Percentiles rank a stretch among this genome's conserved stretches.
Conservation (phyloP, 2,329 filamentous ascomycete species). For the Westerdykella aurantiaca region DNA sequence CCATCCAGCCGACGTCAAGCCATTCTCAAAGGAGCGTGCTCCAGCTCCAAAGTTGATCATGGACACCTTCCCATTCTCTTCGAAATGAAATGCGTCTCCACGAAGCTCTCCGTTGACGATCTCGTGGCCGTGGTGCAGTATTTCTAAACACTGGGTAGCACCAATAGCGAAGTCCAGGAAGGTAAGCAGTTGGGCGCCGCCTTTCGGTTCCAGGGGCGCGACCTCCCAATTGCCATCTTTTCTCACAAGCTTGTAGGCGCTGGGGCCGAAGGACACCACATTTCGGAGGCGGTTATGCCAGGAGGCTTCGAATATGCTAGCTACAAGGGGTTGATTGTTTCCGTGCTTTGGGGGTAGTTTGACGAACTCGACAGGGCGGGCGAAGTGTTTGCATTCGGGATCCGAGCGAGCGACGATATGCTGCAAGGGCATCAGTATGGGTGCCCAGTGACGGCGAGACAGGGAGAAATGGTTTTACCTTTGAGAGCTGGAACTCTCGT, state of each 20-base stretch:
- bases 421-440: conserved; percentile 3
- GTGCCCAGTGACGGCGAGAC: neutral
- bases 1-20: conserved; percentile 79
- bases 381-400: conserved; percentile 67
- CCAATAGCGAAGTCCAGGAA: conserved; percentile 92
- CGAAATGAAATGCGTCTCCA: conserved; percentile 86
- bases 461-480: conserved; percentile 22
- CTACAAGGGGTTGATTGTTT: conserved; percentile 64
- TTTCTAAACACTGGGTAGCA: conserved; percentile 76
- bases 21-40: conserved; percentile 82
- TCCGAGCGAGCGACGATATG: conserved; percentile 65
- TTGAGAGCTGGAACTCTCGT: conserved; percentile 77
- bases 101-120: conserved; percentile 88
- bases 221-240: conserved; percentile 14
- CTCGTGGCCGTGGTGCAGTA: conserved; percentile 82
- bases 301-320: conserved; percentile 74
- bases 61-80: conserved; percentile 66
- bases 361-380: conserved; percentile 73
- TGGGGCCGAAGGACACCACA: conserved; percentile 70
- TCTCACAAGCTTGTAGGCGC: conserved; percentile 34
- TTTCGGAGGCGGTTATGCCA: conserved; percentile 67
- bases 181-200: conserved; percentile 62
- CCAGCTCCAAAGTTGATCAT: conserved; percentile 83
- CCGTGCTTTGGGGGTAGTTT: conserved; percentile 62
- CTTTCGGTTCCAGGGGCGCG: conserved; percentile 27